Evolutionary conservation across 208 protist genomes (phyloP).

Genomic region (Wallacemonas rigidus): DNA sequence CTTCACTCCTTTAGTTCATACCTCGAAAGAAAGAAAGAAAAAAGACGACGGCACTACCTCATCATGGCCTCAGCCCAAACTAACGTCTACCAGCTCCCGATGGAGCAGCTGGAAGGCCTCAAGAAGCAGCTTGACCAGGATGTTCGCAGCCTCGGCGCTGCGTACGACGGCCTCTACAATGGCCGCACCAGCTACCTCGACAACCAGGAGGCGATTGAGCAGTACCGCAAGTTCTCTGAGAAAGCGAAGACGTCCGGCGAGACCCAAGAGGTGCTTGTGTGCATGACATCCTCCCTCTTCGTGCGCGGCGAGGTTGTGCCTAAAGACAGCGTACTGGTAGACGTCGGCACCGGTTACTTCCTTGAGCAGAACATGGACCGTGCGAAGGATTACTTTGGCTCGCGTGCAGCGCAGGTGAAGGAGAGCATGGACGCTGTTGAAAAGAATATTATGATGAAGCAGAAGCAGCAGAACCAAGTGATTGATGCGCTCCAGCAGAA

Average conservation of each 20-base stretch:
- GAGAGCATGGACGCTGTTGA: conserved; percentile 81
- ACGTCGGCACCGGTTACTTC: conserved; percentile 90
- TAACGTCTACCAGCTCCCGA: conserved; percentile 77
- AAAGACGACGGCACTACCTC: no score
- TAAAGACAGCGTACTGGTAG: conserved; percentile 75
- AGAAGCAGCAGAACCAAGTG: conserved; percentile 83
- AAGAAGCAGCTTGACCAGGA: conserved; percentile 87
- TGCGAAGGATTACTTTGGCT: conserved; percentile 71
- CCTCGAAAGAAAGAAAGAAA: neutral
- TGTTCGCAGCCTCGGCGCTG: conserved; percentile 67
- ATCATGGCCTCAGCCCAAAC: conserved; percentile 23
- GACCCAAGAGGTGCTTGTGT: conserved; percentile 71
- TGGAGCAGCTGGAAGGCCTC: conserved; percentile 88
- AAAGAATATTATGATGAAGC: conserved; percentile 74
- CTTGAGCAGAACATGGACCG: conserved; percentile 74
- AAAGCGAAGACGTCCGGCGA: conserved; percentile 26
- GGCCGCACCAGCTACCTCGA: conserved; percentile 75
- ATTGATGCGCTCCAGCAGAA: conserved; percentile 71
- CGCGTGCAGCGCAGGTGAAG: conserved; percentile 75
- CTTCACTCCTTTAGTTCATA: no score
- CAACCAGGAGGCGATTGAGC: conserved; percentile 73
- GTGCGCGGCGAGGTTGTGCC: conserved; percentile 68
- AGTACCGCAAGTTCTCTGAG: conserved; percentile 66
- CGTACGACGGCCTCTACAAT: conserved; percentile 80
- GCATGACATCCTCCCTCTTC: conserved; percentile 85